Percentiles rank a stretch among this genome's conserved stretches.
phyloP scores from a whole-genome alignment of 257 asterid genomes.

The Perilla frutescens region DNA sequence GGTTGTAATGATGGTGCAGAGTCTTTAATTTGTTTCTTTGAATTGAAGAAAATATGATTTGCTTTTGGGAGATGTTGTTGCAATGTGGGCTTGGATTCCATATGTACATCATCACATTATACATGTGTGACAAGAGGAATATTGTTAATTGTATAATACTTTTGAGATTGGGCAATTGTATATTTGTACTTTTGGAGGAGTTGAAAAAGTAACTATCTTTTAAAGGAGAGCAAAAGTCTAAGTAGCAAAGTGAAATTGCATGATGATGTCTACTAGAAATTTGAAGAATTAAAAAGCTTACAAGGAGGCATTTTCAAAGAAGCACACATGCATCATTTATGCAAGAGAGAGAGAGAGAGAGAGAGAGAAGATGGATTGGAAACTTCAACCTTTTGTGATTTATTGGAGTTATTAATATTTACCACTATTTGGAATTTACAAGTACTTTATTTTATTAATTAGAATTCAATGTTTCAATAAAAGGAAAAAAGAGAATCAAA shows the following conservation, averaged over 20 bases:
- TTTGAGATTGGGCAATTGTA: constrained; percentile 41
- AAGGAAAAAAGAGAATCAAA: too few relatives aligned
- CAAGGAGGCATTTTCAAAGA: constrained; percentile 28
- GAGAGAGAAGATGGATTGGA: neutral
- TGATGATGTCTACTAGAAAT: constrained; percentile 57
- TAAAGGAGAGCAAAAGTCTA: constrained; percentile 50
- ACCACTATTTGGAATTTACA: too few relatives aligned
- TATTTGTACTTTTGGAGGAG: constrained; percentile 44
- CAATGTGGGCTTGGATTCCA: constrained; percentile 34
- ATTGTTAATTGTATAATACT: neutral
- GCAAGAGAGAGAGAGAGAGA: neutral
- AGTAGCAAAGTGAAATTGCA: constrained; percentile 49
- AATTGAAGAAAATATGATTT: constrained; percentile 61
- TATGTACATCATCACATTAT: neutral
- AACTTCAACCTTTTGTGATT: too few relatives aligned
- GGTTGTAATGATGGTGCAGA: constrained; percentile 42
- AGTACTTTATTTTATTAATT: too few relatives aligned
- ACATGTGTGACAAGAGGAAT: neutral
- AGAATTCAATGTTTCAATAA: too few relatives aligned
- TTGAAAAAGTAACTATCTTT: constrained; percentile 45
- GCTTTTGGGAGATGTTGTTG: constrained; percentile 35
- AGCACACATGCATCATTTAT: neutral
- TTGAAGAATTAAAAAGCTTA: constrained; percentile 33
- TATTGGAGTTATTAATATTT: too few relatives aligned
- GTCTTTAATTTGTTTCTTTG: constrained; percentile 48